Base-by-base conservation (phyloP, 129 eudicot species). In the Lonicera japonica region DNA sequence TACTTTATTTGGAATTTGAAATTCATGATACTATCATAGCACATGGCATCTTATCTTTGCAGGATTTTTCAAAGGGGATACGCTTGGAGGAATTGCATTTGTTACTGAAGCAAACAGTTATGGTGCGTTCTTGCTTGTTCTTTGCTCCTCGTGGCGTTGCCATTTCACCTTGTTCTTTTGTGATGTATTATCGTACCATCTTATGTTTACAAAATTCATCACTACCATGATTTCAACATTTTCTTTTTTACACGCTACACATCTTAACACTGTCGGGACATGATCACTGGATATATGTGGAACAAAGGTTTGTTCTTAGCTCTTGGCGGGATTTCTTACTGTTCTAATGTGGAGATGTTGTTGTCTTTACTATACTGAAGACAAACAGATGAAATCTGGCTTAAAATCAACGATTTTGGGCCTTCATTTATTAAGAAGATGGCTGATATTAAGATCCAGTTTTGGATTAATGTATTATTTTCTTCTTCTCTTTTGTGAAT, bases 1-100 rank as follows among this genome's bases (percentile, higher is more conserved):
- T 55, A 25, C 34, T 41, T 50, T 17, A 38, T 36, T 54, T 60
- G 41, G 39, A 61, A 11, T 47, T 1, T 40, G 12, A 23, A 39
- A 21, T 16, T 43, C 34, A 29, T 61, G 29, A 14, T n/a, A n/a
- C n/a, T n/a, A n/a, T n/a, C n/a, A n/a, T 47, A 58, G 60, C 60
- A 65, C 46, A 36, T 70, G 21, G 41, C 19, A 38, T 25, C 20
- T 17, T 72, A 20, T 56, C 19, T 19, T 60, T 71, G 29, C 66
- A 94, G 99, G 96, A 94, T 79, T 88, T 82, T 69, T 94, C 99
- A 16, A 83, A 69, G 85, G 99, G 99, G 13, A 60, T 64, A 54
- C 96, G 99, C 43, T 79, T 88, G 82, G 89, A 88, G 66, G 99
- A 94, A 77, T 67, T 94, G 65, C 82, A 88, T 57, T 76, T 94